Evolutionary conservation across 2,329 filamentous ascomycete genomes (phyloP), one percentile per base, ranked within the genome.

Genomic region (Penicillium capsulatum): DNA sequence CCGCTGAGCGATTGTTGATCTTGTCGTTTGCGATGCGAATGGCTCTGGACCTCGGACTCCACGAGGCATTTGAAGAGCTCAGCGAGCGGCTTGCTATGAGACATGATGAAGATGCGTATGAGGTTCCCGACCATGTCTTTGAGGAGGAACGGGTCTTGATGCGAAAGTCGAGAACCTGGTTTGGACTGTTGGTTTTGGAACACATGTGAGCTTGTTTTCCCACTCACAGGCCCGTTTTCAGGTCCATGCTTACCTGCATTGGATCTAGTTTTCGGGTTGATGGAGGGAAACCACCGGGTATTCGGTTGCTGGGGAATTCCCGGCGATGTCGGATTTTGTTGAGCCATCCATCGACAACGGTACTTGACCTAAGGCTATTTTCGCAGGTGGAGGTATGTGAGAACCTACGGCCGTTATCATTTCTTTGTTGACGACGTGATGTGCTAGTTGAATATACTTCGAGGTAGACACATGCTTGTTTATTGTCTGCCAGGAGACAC

Each of bases 131-230:
- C 10, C 30, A 44, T 27, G 42, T 46, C 16, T 33, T 47, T 19
- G 47, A 50, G 17, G 31, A 34, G n/a, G 51, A 54, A 26, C 44
- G 40, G 14, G 47, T 53, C 8, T 48, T 74, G 38, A 67, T 72
- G 60, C 60, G 67, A 15, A 65, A 65, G 33, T 59, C 68, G 0
- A 63, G 75, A 27, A 67, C 73, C 0, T 77, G 74, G 74, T 71
- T 76, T 52, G 72, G 71, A 3, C 61, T 76, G 3, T 66, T 75
- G 41, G 70, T 77, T 14, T 55, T 77, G 8, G 73, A 76, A 16
- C 68, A 76, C 43, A 76, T 73, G 49, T 65, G 37, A 42, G 20
- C 26, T 19, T 3, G 2, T 2, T 16, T 22, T 24, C 11, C 7
- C 22, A 7, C 7, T 7, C 11, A 24, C 22, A 24, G 22, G 11